Evolutionary conservation across 495 filamentous ascomycete genomes (phyloP), one percentile per base, ranked within the genome.

Genomic region (Penicillium subrubescens): DNA sequence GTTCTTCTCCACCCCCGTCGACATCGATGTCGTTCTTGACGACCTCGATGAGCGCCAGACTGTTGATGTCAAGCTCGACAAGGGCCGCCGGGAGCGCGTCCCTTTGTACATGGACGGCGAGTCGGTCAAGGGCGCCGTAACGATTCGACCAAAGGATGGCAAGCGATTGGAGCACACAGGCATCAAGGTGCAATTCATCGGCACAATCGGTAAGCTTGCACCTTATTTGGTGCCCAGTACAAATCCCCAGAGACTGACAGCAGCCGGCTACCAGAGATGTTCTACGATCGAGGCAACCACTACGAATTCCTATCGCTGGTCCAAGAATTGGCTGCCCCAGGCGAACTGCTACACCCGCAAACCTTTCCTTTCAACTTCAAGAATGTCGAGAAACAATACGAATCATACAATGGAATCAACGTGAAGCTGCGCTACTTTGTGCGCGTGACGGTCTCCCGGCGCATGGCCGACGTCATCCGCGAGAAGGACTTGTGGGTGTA

Each of bases 401-500:
- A 99, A 78, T 97, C 94, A 63, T 99, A 99, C 84, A 96, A 97
- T 79, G 95, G 95, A 71, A 99, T 99, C 85, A 99, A 99, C 75
- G 96, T 98, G 63, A 93, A 94, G 79, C 87, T 99, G 71, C 93
- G 96, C 59, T 99, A 99, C 84, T 99, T 97, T 77, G 88, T 99
- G 62, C 92, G 93, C 57, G 96, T 97, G 65, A 98, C 96, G 10
- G 96, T 98, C 41, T 95, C 94, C 23, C 87, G 95, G 65, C 88
- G 95, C 70, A 98, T 99, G 93, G 90, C 92, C 67, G 96, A 98
- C 77, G 95, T 98, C 51, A 90, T 97, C 68, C 91, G 96, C 67
- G 95, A 99, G 84, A 99, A 99, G 84, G 96, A 99, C 79, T 89
- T 99, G 66, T 99, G 95, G 95, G 95, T 99, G 33, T 99, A 99